phyloP scores from a whole-genome alignment of 768 basidiomycete species.

The Suillus luteus region DNA sequence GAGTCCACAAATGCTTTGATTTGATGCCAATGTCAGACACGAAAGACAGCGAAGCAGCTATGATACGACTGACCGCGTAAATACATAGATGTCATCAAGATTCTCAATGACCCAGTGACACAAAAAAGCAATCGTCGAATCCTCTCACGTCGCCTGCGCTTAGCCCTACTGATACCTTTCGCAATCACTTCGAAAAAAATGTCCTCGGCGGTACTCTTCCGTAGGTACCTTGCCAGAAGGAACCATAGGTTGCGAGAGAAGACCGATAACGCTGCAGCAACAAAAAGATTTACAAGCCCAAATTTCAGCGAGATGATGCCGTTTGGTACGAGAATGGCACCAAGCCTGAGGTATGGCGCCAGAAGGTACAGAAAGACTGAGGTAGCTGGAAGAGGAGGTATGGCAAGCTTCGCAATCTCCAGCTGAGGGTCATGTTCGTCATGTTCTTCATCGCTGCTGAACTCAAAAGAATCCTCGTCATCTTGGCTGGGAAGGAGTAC shows the following conservation, averaged over 20 bases:
- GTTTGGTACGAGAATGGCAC: slow-evolving; percentile 63
- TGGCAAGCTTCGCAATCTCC: slow-evolving; percentile 12
- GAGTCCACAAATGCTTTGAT: slow-evolving; percentile 55
- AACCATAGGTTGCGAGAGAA: slow-evolving; percentile 74
- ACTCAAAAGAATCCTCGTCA: slow-evolving; percentile 35
- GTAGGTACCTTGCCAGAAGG: slow-evolving; percentile 72
- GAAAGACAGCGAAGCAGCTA: slow-evolving; percentile 3
- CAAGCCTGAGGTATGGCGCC: slow-evolving; percentile 68
- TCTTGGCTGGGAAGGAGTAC: slow-evolving; percentile 64
- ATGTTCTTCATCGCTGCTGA: slow-evolving; percentile 46
- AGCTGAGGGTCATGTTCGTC: slow-evolving; percentile 23
- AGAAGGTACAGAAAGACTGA: slow-evolving; percentile 70
- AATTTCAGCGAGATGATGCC: slow-evolving; percentile 49
- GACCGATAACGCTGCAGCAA: slow-evolving; percentile 58
- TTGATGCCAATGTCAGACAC: slow-evolving; percentile 16
- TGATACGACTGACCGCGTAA: slow-evolving; percentile 55
- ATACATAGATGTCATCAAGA: slow-evolving; percentile 62
- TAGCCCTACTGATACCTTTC: slow-evolving; percentile 46
- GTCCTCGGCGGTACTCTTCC: slow-evolving; percentile 65
- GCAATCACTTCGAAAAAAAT: slow-evolving; percentile 64
- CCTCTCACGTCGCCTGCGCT: slow-evolving; percentile 45
- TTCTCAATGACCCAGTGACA: slow-evolving; percentile 45
- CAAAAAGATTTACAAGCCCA: slow-evolving; percentile 49
- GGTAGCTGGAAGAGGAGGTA: slow-evolving; percentile 56
- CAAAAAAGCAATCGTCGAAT: slow-evolving; percentile 48